Evolutionary conservation across 2,329 filamentous ascomycete genomes (phyloP).

Genomic region (Blastomyces percursus): DNA sequence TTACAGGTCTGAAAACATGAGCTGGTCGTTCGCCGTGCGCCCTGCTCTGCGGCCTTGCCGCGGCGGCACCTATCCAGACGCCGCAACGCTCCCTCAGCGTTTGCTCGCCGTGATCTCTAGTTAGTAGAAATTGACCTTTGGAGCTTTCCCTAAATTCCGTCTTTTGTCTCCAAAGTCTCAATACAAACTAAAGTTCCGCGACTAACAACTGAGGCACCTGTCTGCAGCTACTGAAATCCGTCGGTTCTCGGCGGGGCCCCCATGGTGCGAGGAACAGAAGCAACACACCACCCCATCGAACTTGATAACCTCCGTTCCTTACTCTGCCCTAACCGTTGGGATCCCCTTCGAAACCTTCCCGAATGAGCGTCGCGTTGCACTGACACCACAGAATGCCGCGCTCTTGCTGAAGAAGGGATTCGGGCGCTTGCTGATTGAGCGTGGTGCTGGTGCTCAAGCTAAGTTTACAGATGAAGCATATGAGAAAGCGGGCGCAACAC

Average conservation of each 20-base stretch:
- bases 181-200: neutral
- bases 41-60: constrained; percentile 9
- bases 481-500: constrained; percentile 62
- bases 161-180: neutral
- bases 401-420: constrained; percentile 80
- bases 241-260: constrained; percentile 10
- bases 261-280: constrained; percentile 7
- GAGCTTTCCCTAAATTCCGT: neutral
- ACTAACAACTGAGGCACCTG: neutral
- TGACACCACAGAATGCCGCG: constrained; percentile 73
- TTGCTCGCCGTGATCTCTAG: constrained; percentile 9
- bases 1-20: constrained; percentile 4
- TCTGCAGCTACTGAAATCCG: constrained; percentile 9
- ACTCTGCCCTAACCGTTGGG: constrained; percentile 62
- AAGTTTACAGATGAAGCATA: constrained; percentile 71
- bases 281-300: constrained; percentile 4
- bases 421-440: constrained; percentile 63
- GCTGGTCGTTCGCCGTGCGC: constrained; percentile 10
- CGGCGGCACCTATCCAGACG: constrained; percentile 2
- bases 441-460: constrained; percentile 65
- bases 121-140: constrained; percentile 6
- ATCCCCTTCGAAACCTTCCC: constrained; percentile 69
- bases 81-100: constrained; percentile 8
- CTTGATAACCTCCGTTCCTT: constrained; percentile 41
- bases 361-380: constrained; percentile 69